phyloP scores from a whole-genome alignment of 805 yeast genomes.

The Saccharomycopsis selenospora region DNA sequence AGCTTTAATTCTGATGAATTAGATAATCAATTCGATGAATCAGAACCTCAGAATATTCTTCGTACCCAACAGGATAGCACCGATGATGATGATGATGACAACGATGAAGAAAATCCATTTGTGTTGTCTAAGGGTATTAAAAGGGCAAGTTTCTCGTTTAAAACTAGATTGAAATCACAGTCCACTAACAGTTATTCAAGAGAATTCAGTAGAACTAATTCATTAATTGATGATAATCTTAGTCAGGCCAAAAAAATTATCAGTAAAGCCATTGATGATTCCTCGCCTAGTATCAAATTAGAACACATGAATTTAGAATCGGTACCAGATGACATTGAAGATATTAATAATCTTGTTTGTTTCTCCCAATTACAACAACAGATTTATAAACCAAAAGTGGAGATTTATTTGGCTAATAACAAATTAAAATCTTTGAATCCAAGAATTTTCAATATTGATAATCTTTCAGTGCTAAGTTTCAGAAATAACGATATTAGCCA shows the following conservation, averaged over 20 bases:
- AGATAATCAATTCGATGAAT: background rate
- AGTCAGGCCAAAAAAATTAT: conserved; percentile 11
- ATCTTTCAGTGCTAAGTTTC: conserved; percentile 16
- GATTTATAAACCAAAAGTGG: conserved; percentile 14
- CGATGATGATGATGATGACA: conserved; percentile 3
- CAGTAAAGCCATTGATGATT: conserved; percentile 19
- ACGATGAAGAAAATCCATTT: conserved; percentile 1
- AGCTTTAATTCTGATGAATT: background rate
- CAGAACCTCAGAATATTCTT: background rate
- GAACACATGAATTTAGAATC: conserved; percentile 10
- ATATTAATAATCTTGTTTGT: conserved; percentile 19
- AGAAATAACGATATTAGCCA: conserved; percentile 13
- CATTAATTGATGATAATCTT: conserved; percentile 5
- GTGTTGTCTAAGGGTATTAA: background rate
- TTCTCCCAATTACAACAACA: conserved; percentile 1
- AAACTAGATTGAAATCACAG: background rate
- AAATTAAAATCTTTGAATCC: conserved; percentile 15
- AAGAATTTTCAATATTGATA: conserved; percentile 15
- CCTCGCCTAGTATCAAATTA: conserved; percentile 12
- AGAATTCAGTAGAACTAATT: conserved; percentile 11
- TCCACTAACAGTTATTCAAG: background rate
- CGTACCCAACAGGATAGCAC: background rate
- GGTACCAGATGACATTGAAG: conserved; percentile 21
- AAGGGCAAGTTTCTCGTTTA: background rate
- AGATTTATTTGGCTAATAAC: conserved; percentile 18